Evolutionary conservation across 306 rosid species (phyloP).

Genomic region (Glycine soja): DNA sequence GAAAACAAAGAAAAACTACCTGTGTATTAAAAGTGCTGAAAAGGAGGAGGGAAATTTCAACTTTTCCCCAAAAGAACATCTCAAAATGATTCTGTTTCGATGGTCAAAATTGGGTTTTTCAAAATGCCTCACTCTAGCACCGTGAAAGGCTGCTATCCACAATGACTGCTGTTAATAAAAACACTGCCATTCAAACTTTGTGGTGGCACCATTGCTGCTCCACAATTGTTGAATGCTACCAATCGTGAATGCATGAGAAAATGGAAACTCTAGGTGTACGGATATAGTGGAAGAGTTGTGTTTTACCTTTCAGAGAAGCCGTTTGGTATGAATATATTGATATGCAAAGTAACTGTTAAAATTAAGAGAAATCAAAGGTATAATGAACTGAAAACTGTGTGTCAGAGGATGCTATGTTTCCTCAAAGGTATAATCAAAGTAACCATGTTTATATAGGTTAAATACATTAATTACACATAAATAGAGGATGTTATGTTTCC

Average conservation of each 20-base stretch:
- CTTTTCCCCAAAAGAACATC: background rate
- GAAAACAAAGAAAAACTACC: no score
- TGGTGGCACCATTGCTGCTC: no score
- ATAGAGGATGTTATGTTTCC: no score
- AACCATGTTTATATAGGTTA: no score
- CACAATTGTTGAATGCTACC: background rate
- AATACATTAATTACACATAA: no score
- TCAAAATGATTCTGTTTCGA: background rate
- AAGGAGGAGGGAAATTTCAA: background rate
- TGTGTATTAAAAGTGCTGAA: background rate
- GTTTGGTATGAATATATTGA: background rate
- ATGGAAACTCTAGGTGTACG: background rate
- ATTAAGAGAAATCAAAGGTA: no score
- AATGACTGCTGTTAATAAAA: background rate
- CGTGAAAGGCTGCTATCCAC: background rate
- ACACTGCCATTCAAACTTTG: background rate
- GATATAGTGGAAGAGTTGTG: background rate
- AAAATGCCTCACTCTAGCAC: background rate
- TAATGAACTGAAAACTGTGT: no score
- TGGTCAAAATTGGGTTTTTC: background rate
- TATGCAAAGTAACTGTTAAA: background rate
- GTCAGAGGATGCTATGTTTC: no score
- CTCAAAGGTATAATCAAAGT: no score
- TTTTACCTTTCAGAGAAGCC: background rate
- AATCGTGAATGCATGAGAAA: background rate